Percentiles rank a stretch among this genome's conserved stretches.
These are phyloP conservation scores for Wallacemonas sp. DNA, from an alignment of 208 protist genomes.

Conservation along the genomic window DNA sequence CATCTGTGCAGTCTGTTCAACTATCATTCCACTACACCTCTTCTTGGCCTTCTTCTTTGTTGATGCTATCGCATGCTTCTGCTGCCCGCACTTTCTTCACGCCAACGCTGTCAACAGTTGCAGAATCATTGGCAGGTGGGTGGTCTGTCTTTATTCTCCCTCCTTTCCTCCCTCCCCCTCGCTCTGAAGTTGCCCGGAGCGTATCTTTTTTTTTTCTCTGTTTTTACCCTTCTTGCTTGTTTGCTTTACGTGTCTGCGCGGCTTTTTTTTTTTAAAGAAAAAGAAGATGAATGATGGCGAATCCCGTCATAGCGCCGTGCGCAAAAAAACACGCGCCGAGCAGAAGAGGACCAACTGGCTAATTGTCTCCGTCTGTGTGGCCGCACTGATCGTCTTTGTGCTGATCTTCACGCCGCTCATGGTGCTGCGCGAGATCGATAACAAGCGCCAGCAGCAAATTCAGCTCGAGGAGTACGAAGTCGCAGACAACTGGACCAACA, in stretches of 20 bases:
- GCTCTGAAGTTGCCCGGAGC: neutral
- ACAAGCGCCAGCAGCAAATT: neutral
- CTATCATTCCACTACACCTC: too few species aligned
- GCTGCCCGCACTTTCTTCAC: too few species aligned
- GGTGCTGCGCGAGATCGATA: slow-evolving; percentile 21
- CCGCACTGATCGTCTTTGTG: slow-evolving; percentile 32
- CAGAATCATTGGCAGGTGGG: too few species aligned
- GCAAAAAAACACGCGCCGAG: neutral
- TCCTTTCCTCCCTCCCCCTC: neutral
- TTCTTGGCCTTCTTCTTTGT: too few species aligned
- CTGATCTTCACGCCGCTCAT: slow-evolving; percentile 40
- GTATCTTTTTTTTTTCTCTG: neutral
- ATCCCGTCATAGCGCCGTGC: neutral
- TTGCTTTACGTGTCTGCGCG: slow-evolving; percentile 12
- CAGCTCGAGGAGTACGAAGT: slow-evolving; percentile 20
- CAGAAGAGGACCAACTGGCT: slow-evolving; percentile 40
- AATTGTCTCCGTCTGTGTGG: slow-evolving; percentile 25
- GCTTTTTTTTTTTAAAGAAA: slow-evolving; percentile 1
- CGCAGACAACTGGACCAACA: slow-evolving; percentile 23
- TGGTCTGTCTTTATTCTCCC: neutral
- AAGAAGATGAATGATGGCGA: neutral
- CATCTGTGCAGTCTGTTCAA: too few species aligned
- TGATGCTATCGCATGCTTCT: too few species aligned
- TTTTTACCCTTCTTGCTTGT: too few species aligned
- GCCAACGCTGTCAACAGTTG: too few species aligned